A percentile compares a stretch with the other conserved stretches of the same genome.
These are phyloP conservation scores for Darksidea phi DNA, from an alignment of 495 filamentous ascomycete species.

Conservation along the genomic window DNA sequence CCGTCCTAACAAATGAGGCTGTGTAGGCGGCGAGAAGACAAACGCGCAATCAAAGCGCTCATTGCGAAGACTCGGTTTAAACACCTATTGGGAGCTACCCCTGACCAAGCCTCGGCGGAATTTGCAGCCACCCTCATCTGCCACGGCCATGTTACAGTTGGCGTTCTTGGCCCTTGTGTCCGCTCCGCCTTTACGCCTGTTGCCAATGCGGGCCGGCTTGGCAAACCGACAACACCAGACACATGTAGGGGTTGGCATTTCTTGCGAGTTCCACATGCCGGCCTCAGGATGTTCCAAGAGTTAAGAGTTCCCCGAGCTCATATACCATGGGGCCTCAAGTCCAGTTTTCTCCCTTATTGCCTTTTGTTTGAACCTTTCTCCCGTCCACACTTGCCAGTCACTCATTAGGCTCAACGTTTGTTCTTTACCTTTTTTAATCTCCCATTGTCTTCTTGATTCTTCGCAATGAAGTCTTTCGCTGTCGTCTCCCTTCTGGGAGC, in stretches of 20 bases:
- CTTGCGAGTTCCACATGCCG: slow-evolving; percentile 21
- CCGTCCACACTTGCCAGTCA: slow-evolving; percentile 27
- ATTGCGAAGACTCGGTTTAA: neutral
- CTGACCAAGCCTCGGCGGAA: slow-evolving; percentile 25
- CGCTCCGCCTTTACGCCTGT: slow-evolving; percentile 17
- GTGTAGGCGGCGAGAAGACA: slow-evolving; percentile 15
- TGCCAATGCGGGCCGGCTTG: slow-evolving; percentile 21
- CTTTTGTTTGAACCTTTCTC: slow-evolving; percentile 19
- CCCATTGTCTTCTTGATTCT: neutral
- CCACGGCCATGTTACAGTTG: neutral
- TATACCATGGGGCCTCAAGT: slow-evolving; percentile 12
- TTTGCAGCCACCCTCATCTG: slow-evolving; percentile 4
- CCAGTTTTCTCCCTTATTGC: slow-evolving; percentile 13
- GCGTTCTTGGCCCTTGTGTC: slow-evolving; percentile 22
- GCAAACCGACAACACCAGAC: slow-evolving; percentile 23
- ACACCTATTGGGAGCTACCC: slow-evolving; percentile 11
- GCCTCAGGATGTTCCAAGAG: neutral
- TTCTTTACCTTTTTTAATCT: slow-evolving; percentile 9
- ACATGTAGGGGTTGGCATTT: slow-evolving; percentile 33
- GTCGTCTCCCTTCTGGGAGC: slow-evolving; percentile 11
- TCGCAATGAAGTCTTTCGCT: neutral
- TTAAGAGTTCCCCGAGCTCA: slow-evolving; percentile 10
- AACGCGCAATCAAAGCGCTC: slow-evolving; percentile 15
- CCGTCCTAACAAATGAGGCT: slow-evolving; percentile 20
- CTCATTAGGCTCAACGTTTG: slow-evolving; percentile 22